Base-by-base conservation (phyloP, 257 asterid species). In the Salvia miltiorrhiza region DNA sequence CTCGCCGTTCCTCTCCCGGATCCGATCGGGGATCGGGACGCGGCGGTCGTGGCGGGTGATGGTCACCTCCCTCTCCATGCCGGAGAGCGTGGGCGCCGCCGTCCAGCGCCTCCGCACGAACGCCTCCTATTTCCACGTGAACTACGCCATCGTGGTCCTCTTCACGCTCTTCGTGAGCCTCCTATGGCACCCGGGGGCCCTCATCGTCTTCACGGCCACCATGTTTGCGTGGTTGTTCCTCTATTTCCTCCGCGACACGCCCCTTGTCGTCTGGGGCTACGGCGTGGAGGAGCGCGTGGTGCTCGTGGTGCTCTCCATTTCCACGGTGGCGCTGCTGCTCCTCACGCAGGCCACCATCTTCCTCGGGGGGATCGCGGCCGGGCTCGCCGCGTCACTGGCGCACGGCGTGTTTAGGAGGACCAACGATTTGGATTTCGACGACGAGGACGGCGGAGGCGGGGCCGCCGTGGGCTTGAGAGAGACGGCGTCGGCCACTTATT, bases 11-110 rank as follows among this genome's bases (percentile, higher is more conserved):
- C 57, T 65, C 13, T 26, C 79, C 40, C 16, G 24, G 5, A 19
- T 67, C 30, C 77, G 62, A 13, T 41, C 54, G 7, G 73, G 73
- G 2, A 75, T 79, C 13, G 83, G 84, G 9, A 61, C 32, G 64
- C 76, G 74, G 1, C 81, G 87, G 2, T 83, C 83, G 13, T 86
- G 89, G 92, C 67, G 65, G 13, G 74, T 77, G 33, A 77, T 86
- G 79, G 0, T 76, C 72, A 0, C 44, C 9, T 72, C 80, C 16
- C 62, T 77, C 7, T 78, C 87, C 0, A 1, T 60, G 2, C 87
- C 89, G 0, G 69, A 63, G 9, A 57, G 73, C 77, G 49, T 78
- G 66, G 23, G 33, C 11, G 75, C 39, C 17, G 63, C 81, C 30
- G n/a, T 80, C 30, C 69, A 56, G 2, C 86, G 86, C 12, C 19